A percentile compares a stretch with the other conserved stretches of the same genome.
These are phyloP conservation scores for Globisporangium canariense DNA, from an alignment of 352 stramenopile genomes.

Conservation along the genomic window DNA sequence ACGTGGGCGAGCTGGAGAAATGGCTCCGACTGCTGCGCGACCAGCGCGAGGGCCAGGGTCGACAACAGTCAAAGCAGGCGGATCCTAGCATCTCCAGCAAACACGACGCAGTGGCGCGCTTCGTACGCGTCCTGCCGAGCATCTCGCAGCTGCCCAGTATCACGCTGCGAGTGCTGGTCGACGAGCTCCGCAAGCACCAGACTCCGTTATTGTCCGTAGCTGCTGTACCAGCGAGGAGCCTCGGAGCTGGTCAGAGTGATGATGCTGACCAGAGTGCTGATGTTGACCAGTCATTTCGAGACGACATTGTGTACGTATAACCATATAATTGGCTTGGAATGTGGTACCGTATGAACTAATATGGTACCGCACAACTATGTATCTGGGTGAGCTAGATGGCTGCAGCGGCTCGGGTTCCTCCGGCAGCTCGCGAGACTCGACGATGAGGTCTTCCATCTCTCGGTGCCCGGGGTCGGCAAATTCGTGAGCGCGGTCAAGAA, in stretches of 20 bases:
- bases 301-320: conserved; percentile 30
- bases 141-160: conserved; percentile 11
- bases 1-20: conserved; percentile 34
- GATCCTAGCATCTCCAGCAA: conserved; percentile 25
- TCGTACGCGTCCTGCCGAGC: conserved; percentile 17
- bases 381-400: conserved; percentile 17
- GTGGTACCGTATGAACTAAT: background rate
- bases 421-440: conserved; percentile 39
- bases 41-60: conserved; percentile 21
- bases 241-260: conserved; percentile 3
- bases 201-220: background rate
- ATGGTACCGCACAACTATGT: background rate
- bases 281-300: conserved; percentile 19
- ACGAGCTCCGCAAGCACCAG: conserved; percentile 10
- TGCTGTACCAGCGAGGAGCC: background rate
- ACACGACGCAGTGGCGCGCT: conserved; percentile 36
- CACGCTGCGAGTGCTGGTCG: conserved; percentile 3
- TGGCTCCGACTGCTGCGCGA: conserved; percentile 28
- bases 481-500: conserved; percentile 57
- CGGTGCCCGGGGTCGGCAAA: conserved; percentile 56
- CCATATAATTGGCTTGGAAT: background rate
- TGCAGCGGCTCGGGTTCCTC: conserved; percentile 56
- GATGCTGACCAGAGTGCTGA: conserved; percentile 8
- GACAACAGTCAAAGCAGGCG: background rate
- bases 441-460: conserved; percentile 46